Base-by-base conservation (phyloP, 345 rosid species). In the Lagerstroemia speciosa region DNA sequence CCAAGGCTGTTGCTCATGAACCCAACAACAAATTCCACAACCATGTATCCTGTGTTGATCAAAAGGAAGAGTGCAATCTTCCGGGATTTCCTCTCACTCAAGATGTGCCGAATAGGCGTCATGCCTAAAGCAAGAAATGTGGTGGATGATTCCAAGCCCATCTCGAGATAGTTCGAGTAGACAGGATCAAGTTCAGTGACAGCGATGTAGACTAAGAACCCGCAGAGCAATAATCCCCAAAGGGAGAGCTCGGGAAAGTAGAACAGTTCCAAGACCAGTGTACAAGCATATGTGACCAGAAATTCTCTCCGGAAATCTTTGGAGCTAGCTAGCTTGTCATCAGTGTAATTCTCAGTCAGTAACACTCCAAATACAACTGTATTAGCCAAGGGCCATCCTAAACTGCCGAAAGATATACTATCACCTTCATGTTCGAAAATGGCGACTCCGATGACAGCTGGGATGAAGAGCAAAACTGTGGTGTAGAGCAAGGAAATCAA, bases 1-100 rank as follows among this genome's bases (percentile, higher is more conserved):
- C 98, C 98, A 74, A 93, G 92, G 83, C 97, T 93, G 65, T 93
- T 93, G 80, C 96, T 87, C 98, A 93, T 89, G 73, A 93, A 91
- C 40, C 98, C 97, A 60, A 85, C 92, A 69, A 82, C 85, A 80
- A 93, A 93, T 77, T 93, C 98, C 33, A 93, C 92, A 65, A 93
- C 86, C 97, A 93, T 93, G 72, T 93, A 93, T 3, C 77, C 91
- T 11, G 97, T 71, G 62, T 93, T 93, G 75, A 93, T 93, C 86
- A 93, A 72, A 26, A 93, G 92, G 73, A 91, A 93, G 68, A 93
- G 74, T 0, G 98, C 98, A 70, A 93, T 93, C 87, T 93, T 93
- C 17, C 96, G 87, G 27, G 97, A 93, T 63, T 89, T 93, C 80
- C 96, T 89, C 80, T 93, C 98, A 33, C 96, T 87, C 83, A 93